These are phyloP conservation scores for Papiliotrema fonsecae DNA, from an alignment of 1,284 basidiomycete genomes.

Conservation along the genomic window DNA sequence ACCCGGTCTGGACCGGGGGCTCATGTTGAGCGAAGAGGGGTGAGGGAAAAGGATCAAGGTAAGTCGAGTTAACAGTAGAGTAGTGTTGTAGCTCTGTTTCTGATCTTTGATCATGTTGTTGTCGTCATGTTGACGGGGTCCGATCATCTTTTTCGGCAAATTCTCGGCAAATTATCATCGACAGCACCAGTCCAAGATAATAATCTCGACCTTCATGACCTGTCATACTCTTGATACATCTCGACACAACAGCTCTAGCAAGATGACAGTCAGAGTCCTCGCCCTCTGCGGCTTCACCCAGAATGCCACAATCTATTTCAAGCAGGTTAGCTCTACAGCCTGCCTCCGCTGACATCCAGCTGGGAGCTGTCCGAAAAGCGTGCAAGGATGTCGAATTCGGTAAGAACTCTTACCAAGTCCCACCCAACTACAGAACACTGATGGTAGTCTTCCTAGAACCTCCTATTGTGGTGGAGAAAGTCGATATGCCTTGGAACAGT, in stretches of 20 bases:
- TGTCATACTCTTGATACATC: no score
- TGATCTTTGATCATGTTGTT: neutral
- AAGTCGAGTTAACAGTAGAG: neutral
- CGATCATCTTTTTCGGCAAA: no score
- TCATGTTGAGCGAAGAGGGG: neutral
- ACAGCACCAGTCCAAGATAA: no score
- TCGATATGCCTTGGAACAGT: slow-evolving; percentile 58
- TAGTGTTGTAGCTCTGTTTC: neutral
- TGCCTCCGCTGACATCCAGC: slow-evolving; percentile 10
- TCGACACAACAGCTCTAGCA: no score
- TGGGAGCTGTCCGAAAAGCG: slow-evolving; percentile 49
- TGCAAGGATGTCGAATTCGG: slow-evolving; percentile 55
- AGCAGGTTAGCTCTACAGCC: slow-evolving; percentile 57
- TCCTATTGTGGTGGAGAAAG: slow-evolving; percentile 64
- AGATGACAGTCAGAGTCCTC: slow-evolving; percentile 16
- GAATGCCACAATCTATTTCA: slow-evolving; percentile 71
- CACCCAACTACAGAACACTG: neutral
- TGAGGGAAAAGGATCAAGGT: no score
- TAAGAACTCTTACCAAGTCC: slow-evolving; percentile 12
- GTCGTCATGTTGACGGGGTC: neutral
- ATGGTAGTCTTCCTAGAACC: slow-evolving; percentile 68
- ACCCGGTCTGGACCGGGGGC: neutral
- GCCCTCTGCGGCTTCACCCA: slow-evolving; percentile 65
- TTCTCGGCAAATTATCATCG: no score
- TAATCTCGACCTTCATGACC: no score